Percentiles rank a stretch among this genome's conserved stretches.
Evolutionary conservation across 768 basidiomycete species (phyloP).

Genomic region (Kwoniella europaea): DNA sequence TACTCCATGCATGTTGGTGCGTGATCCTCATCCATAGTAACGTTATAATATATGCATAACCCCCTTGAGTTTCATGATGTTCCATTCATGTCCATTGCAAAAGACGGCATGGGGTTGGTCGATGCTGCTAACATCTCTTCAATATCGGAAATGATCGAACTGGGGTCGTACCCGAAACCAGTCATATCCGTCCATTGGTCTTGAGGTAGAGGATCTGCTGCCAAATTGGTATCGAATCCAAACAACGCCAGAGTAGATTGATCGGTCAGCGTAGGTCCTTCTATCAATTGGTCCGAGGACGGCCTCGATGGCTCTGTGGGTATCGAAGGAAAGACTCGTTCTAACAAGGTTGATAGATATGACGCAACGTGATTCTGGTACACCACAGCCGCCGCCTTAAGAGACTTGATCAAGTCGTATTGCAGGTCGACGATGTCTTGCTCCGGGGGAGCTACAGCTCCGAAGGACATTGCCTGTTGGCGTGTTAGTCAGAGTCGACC

Average conservation of each 20-base stretch:
- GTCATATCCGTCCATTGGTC: conserved; percentile 9
- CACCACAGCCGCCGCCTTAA: background rate
- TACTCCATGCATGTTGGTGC: too few relatives aligned
- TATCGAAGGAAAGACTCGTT: conserved; percentile 7
- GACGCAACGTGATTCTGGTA: background rate
- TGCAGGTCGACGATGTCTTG: conserved; percentile 3
- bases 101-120: background rate
- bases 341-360: background rate
- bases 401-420: background rate
- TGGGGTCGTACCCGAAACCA: conserved; percentile 5
- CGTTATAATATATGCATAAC: too few relatives aligned
- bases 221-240: conserved; percentile 5
- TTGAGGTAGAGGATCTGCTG: background rate
- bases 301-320: conserved; percentile 1
- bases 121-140: conserved; percentile 8
- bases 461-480: conserved; percentile 4
- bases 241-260: conserved; percentile 5
- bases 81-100: background rate
- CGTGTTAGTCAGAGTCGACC: background rate
- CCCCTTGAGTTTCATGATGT: too few relatives aligned
- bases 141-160: conserved; percentile 4
- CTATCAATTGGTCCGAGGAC: background rate
- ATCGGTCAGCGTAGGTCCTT: background rate
- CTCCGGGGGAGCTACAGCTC: conserved; percentile 8
- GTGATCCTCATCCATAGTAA: too few relatives aligned